These are phyloP conservation scores for Fraxinus excelsior DNA, from an alignment of 257 asterid genomes.

Conservation along the genomic window DNA sequence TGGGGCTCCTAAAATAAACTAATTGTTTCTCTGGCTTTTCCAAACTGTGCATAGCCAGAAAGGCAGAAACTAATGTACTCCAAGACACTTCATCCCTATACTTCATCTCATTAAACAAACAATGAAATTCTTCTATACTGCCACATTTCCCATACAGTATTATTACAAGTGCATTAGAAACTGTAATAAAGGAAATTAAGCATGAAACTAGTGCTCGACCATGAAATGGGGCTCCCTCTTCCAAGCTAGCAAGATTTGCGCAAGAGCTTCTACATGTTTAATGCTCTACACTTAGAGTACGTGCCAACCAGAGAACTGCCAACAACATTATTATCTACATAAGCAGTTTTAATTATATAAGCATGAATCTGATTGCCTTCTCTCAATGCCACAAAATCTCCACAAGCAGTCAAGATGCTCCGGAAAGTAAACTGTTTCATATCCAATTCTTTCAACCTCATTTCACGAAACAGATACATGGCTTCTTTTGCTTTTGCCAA, in stretches of 20 bases:
- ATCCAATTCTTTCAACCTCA: constrained; percentile 57
- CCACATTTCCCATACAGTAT: constrained; percentile 88
- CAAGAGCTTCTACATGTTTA: constrained; percentile 81
- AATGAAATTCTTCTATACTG: constrained; percentile 61
- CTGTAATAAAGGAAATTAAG: constrained; percentile 61
- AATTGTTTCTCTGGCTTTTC: constrained; percentile 61
- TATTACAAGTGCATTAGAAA: constrained; percentile 78
- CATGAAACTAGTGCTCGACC: constrained; percentile 72
- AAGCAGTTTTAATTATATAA: constrained; percentile 55
- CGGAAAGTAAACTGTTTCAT: constrained; percentile 65
- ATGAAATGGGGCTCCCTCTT: constrained; percentile 93
- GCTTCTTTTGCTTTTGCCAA: constrained; percentile 53
- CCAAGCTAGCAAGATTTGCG: constrained; percentile 79
- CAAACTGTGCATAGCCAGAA: constrained; percentile 72
- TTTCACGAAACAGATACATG: constrained; percentile 48
- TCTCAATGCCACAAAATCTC: constrained; percentile 51
- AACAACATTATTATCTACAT: constrained; percentile 67
- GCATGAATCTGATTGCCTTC: constrained; percentile 90
- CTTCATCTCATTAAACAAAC: constrained; percentile 58
- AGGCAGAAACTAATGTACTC: constrained; percentile 70
- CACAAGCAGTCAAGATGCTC: constrained; percentile 83
- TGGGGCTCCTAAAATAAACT: constrained; percentile 66
- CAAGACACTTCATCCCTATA: constrained; percentile 78
- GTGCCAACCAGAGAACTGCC: constrained; percentile 90
- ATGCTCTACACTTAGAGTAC: constrained; percentile 80